Percentiles rank a stretch among this genome's conserved stretches.
Conservation (phyloP, 169 alveolate genomes). For the Plasmodium vivax region DNA sequence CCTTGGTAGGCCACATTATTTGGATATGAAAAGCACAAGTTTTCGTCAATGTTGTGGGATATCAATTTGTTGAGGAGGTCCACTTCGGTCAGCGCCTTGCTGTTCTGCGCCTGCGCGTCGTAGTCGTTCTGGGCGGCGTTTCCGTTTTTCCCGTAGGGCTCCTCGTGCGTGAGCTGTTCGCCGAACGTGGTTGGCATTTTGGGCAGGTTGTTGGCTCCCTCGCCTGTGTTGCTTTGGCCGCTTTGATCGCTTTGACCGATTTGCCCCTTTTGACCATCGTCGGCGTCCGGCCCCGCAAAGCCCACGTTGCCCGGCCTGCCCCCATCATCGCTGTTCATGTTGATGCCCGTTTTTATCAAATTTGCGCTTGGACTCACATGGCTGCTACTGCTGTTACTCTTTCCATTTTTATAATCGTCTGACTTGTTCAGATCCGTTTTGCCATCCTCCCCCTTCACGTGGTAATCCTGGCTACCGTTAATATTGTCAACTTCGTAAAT, state of each 20-base stretch:
- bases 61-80: slow-evolving; percentile 17
- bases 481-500: slow-evolving; percentile 57
- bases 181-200: not conserved
- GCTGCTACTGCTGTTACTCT: not conserved
- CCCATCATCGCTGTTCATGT: slow-evolving; percentile 27
- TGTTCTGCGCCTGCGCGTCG: not conserved
- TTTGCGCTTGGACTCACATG: not conserved
- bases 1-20: not conserved
- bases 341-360: not conserved
- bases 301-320: not conserved
- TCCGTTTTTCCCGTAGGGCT: not conserved
- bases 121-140: not conserved
- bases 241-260: not conserved
- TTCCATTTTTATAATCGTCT: slow-evolving; percentile 44
- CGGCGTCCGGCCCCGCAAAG: not conserved
- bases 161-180: not conserved
- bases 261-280: not conserved
- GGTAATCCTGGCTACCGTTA: slow-evolving; percentile 26
- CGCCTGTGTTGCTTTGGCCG: not conserved
- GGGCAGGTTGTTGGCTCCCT: not conserved
- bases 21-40: slow-evolving; percentile 1
- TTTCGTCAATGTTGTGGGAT: slow-evolving; percentile 10
- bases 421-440: slow-evolving; percentile 17
- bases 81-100: not conserved
- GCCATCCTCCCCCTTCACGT: slow-evolving; percentile 26